Evolutionary conservation across 2,329 filamentous ascomycete species (phyloP).

Genomic region (Xenoacremonium recifei): DNA sequence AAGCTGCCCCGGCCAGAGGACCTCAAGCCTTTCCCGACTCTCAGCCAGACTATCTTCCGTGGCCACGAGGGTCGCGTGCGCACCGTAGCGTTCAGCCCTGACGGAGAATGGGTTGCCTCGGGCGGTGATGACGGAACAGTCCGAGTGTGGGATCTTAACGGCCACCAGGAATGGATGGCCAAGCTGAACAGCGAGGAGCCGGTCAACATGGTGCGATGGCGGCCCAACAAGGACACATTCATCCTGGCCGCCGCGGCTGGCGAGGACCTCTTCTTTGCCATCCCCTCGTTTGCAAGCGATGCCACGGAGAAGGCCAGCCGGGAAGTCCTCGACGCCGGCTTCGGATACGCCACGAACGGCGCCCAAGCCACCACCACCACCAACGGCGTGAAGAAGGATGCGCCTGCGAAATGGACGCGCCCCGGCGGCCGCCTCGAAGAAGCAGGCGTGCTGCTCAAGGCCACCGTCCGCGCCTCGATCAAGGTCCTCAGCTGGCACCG

Average conservation of each 20-base stretch:
- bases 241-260: conserved; percentile 82
- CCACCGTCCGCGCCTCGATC: conserved; percentile 75
- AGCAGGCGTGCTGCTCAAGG: conserved; percentile 75
- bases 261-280: conserved; percentile 81
- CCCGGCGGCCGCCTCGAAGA: conserved; percentile 72
- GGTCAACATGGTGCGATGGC: conserved; percentile 86
- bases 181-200: conserved; percentile 75
- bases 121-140: conserved; percentile 94
- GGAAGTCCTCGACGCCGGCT: conserved; percentile 81
- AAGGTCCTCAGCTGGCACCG: conserved; percentile 94
- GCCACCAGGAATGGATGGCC: conserved; percentile 82
- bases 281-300: conserved; percentile 72
- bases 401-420: conserved; percentile 78
- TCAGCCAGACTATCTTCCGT: conserved; percentile 80
- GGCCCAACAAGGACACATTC: conserved; percentile 76
- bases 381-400: conserved; percentile 65
- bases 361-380: conserved; percentile 50
- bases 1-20: conserved; percentile 93
- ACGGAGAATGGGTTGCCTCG: conserved; percentile 81
- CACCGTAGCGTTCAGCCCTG: conserved; percentile 79
- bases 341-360: conserved; percentile 80
- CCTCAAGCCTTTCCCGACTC: conserved; percentile 89
- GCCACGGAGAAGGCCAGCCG: conserved; percentile 72
- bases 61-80: conserved; percentile 89
- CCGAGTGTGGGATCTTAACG: conserved; percentile 87